Percentiles rank a stretch among this genome's conserved stretches.
phyloP scores from a whole-genome alignment of 768 basidiomycete genomes.

The Calocybe indica region DNA sequence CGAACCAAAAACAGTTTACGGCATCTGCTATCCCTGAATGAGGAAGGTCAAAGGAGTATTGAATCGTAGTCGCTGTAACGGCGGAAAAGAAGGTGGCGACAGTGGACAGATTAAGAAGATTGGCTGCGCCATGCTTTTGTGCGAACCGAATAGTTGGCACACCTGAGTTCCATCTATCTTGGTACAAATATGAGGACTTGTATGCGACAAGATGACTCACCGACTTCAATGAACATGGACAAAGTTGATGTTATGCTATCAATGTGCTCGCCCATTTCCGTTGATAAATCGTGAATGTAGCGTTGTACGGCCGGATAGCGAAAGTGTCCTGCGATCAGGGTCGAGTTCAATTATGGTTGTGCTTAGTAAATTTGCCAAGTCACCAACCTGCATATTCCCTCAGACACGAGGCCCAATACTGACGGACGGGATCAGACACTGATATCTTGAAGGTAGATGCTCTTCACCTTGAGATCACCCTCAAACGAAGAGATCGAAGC shows the following conservation, averaged over 20 bases:
- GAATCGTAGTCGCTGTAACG: conserved; percentile 67
- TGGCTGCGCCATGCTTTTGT: conserved; percentile 65
- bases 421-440: conserved; percentile 1
- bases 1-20: conserved; percentile 73
- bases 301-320: conserved; percentile 65
- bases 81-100: conserved; percentile 77
- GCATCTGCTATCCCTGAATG: conserved; percentile 33
- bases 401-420: conserved; percentile 77
- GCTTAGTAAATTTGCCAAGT: background rate
- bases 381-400: conserved; percentile 52
- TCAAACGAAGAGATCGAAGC: conserved; percentile 62
- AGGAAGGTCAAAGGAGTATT: conserved; percentile 51
- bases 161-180: conserved; percentile 29
- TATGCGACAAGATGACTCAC: conserved; percentile 26
- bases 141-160: conserved; percentile 74
- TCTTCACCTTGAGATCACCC: conserved; percentile 57
- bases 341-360: background rate
- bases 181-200: background rate
- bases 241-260: conserved; percentile 63
- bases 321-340: conserved; percentile 50
- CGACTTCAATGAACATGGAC: conserved; percentile 73
- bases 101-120: conserved; percentile 68
- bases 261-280: conserved; percentile 72
- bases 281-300: conserved; percentile 68
- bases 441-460: background rate